Conservation (phyloP, 305 asterid species). For the Plantago coronopus region DNA sequence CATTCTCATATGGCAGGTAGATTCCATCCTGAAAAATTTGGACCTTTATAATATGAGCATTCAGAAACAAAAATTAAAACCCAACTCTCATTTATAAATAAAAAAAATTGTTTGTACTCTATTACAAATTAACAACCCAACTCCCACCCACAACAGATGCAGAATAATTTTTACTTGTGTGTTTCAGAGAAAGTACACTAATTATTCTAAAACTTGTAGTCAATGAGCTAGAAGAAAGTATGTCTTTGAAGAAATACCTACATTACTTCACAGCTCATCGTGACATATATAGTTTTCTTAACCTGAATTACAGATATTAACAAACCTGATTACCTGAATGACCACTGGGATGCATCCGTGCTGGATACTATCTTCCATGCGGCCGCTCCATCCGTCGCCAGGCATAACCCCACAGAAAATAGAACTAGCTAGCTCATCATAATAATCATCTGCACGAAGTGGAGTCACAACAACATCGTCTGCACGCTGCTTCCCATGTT, state of each 20-base stretch:
- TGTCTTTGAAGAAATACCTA: too few relatives aligned
- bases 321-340: conserved; percentile 91
- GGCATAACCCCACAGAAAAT: conserved; percentile 97
- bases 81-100: too few relatives aligned
- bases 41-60: not conserved
- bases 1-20: conserved; percentile 84
- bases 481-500: conserved; percentile 80
- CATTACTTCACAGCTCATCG: too few relatives aligned
- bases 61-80: not conserved
- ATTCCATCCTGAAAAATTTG: conserved; percentile 67
- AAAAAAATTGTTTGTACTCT: too few relatives aligned
- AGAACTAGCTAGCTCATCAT: conserved; percentile 70
- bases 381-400: conserved; percentile 99
- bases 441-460: conserved; percentile 59
- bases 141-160: too few relatives aligned
- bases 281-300: too few relatives aligned
- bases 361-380: conserved; percentile 93
- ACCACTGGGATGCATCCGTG: conserved; percentile 97
- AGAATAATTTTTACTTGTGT: too few relatives aligned
- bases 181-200: not conserved
- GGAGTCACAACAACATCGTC: conserved; percentile 82
- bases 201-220: not conserved
- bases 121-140: too few relatives aligned
- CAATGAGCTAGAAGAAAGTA: too few relatives aligned
- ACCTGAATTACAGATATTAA: too few relatives aligned